phyloP scores from a whole-genome alignment of 2,329 filamentous ascomycete genomes.

The Lachnellula willkommii region DNA sequence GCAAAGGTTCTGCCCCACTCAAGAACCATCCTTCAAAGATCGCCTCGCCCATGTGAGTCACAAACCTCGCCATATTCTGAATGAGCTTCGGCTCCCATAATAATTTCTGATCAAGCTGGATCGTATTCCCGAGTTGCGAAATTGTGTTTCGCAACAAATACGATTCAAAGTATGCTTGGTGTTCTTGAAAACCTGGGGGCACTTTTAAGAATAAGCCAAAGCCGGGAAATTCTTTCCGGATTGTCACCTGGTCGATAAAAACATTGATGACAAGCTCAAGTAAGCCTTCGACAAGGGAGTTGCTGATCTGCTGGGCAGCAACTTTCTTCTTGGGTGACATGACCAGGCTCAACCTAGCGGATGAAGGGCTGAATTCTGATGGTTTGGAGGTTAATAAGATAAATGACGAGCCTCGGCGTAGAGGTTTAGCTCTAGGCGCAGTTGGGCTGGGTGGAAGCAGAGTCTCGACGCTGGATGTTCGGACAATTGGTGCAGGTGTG shows the following conservation, averaged over 20 bases:
- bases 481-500: conserved; percentile 62
- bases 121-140: conserved; percentile 60
- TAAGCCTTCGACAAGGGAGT: conserved; percentile 68
- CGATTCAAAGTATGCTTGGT: conserved; percentile 92
- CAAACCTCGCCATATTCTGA: conserved; percentile 79
- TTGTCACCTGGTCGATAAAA: conserved; percentile 79
- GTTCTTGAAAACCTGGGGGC: conserved; percentile 87
- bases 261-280: conserved; percentile 73
- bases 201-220: conserved; percentile 82
- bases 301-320: conserved; percentile 50
- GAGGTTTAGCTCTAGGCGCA: conserved; percentile 49
- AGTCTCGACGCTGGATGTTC: conserved; percentile 58
- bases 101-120: conserved; percentile 66
- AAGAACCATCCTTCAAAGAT: conserved; percentile 97
- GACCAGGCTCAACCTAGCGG: conserved; percentile 58
- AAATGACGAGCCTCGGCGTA: conserved; percentile 84
- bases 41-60: conserved; percentile 76
- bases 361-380: conserved; percentile 50
- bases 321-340: conserved; percentile 54
- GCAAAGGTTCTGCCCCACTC: conserved; percentile 72
- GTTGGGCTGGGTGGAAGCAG: conserved; percentile 41
- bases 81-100: conserved; percentile 77
- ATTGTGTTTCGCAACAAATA: conserved; percentile 76
- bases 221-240: conserved; percentile 84
- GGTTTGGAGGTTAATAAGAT: conserved; percentile 74